Evolutionary conservation across 2,329 filamentous ascomycete species (phyloP).

Genomic region (Trematosphaeria pertusa): DNA sequence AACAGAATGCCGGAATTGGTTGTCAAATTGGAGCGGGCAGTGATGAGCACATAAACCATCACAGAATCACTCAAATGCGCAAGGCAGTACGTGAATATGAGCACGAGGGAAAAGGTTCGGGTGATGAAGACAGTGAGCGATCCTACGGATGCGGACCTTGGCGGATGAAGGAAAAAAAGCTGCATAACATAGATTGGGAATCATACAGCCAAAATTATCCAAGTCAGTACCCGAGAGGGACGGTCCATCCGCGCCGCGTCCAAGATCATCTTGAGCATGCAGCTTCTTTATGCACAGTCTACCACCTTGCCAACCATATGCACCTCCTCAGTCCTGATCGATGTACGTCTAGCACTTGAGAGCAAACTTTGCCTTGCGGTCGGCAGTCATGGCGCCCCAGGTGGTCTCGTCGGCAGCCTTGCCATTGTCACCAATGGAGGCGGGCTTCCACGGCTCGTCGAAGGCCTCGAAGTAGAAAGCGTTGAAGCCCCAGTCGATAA

Average conservation of each 20-base stretch:
- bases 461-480: constrained; percentile 78
- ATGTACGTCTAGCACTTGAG: constrained; percentile 51
- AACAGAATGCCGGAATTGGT: no score
- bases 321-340: background rate
- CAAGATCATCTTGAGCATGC: no score
- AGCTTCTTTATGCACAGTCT: background rate
- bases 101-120: no score
- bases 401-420: constrained; percentile 68
- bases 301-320: background rate
- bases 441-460: constrained; percentile 75
- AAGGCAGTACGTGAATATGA: no score
- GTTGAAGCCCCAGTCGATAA: constrained; percentile 70
- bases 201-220: no score
- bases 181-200: background rate
- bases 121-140: no score
- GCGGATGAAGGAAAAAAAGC: background rate
- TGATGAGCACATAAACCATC: no score
- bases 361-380: constrained; percentile 65
- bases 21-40: no score
- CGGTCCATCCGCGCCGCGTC: no score
- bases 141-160: no score
- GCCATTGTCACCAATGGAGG: constrained; percentile 68
- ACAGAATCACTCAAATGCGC: no score
- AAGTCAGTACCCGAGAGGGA: no score
- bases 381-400: constrained; percentile 71